Evolutionary conservation across 1,284 basidiomycete species (phyloP).

Genomic region (Trichosporon ovoides): DNA sequence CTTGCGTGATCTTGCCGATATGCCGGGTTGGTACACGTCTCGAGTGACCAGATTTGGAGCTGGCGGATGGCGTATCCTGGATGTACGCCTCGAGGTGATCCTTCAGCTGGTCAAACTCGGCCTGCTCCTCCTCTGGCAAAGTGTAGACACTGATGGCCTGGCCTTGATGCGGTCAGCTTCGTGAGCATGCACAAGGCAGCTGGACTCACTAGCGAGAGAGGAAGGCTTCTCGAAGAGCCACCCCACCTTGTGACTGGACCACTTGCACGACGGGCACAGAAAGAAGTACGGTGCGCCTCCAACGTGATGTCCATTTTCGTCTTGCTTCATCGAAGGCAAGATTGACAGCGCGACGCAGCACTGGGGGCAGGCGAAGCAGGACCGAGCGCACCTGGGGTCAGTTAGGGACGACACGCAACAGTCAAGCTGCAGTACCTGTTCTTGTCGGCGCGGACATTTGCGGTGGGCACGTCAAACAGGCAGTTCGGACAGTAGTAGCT

Average conservation of each 20-base stretch:
- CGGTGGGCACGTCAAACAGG: constrained; percentile 96
- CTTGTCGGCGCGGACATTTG: constrained; percentile 91
- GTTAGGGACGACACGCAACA: not conserved
- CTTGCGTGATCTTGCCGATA: constrained; percentile 42
- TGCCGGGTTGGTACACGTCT: constrained; percentile 33
- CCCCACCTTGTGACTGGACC: constrained; percentile 86
- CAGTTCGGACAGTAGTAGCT: constrained; percentile 98
- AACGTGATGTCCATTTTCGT: not conserved
- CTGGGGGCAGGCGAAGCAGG: constrained; percentile 92
- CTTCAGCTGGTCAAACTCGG: constrained; percentile 86
- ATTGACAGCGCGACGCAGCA: constrained; percentile 83
- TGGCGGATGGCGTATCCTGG: not conserved
- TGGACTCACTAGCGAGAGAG: constrained; percentile 70
- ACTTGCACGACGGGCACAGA: constrained; percentile 85
- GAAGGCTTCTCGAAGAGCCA: constrained; percentile 95
- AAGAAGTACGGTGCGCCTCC: constrained; percentile 84
- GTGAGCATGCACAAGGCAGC: not conserved
- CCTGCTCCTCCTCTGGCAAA: constrained; percentile 65
- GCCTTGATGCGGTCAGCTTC: constrained; percentile 53
- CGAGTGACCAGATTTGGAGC: not conserved
- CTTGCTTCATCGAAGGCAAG: constrained; percentile 60
- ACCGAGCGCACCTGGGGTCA: constrained; percentile 76
- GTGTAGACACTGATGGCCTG: constrained; percentile 84
- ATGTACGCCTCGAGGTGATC: constrained; percentile 87
- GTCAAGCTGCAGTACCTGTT: constrained; percentile 65